Percentiles rank a stretch among this genome's conserved stretches.
phyloP scores from a whole-genome alignment of 2,329 filamentous ascomycete genomes.

The Pseudogymnoascus sp. region DNA sequence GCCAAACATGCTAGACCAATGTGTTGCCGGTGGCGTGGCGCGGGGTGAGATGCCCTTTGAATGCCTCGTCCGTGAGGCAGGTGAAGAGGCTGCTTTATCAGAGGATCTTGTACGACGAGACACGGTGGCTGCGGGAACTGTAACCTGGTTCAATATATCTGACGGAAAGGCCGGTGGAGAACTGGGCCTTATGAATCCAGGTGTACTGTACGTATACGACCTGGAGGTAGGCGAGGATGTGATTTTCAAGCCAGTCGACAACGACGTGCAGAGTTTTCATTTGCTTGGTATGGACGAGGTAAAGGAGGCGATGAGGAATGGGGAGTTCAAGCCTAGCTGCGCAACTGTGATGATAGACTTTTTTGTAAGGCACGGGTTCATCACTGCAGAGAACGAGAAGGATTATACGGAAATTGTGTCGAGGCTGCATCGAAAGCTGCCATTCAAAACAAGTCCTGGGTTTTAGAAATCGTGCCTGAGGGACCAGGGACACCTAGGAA shows the following conservation, averaged over 20 bases:
- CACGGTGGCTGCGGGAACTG: constrained; percentile 47
- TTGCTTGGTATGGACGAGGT: constrained; percentile 57
- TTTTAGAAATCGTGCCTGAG: not conserved
- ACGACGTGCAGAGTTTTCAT: constrained; percentile 70
- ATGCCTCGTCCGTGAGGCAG: constrained; percentile 62
- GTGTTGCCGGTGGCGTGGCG: constrained; percentile 69
- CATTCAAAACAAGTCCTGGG: constrained; percentile 6
- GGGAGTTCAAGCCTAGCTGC: constrained; percentile 81
- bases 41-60: constrained; percentile 58
- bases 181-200: constrained; percentile 53
- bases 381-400: constrained; percentile 64
- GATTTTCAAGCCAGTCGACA: constrained; percentile 60
- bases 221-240: constrained; percentile 54
- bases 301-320: constrained; percentile 50
- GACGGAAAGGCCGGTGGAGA: constrained; percentile 58
- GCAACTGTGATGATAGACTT: constrained; percentile 74
- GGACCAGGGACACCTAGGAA: not conserved
- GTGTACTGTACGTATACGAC: constrained; percentile 70
- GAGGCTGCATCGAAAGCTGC: constrained; percentile 34
- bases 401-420: constrained; percentile 62
- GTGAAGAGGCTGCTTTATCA: constrained; percentile 64
- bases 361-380: constrained; percentile 65
- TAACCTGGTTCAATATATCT: constrained; percentile 61
- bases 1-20: constrained; percentile 68
- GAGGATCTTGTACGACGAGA: constrained; percentile 47